These are phyloP conservation scores for Ochetophila trinervis DNA, from an alignment of 306 rosid species.

Conservation along the genomic window DNA sequence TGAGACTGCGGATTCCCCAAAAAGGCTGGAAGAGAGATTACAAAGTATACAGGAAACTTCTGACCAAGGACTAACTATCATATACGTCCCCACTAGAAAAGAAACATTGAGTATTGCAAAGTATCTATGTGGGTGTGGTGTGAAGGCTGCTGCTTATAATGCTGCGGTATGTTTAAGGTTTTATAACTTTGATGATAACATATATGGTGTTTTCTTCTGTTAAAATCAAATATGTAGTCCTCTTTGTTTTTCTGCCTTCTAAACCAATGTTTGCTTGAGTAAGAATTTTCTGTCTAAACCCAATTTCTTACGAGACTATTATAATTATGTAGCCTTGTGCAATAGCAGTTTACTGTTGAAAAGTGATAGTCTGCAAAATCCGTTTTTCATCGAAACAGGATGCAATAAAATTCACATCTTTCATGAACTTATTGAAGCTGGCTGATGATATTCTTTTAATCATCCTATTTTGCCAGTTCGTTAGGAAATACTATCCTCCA, in stretches of 20 bases:
- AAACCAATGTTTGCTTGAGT: neutral
- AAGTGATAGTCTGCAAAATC: neutral
- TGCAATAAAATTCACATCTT: neutral
- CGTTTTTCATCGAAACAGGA: neutral
- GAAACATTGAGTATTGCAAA: conserved; percentile 61
- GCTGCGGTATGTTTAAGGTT: conserved; percentile 57
- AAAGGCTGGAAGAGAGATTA: conserved; percentile 43
- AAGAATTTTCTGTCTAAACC: neutral
- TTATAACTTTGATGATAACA: conserved; percentile 1
- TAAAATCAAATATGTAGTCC: neutral
- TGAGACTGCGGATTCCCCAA: conserved; percentile 38
- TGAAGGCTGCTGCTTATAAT: conserved; percentile 93
- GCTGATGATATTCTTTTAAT: neutral
- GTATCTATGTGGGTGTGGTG: conserved; percentile 65
- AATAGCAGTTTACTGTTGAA: no score
- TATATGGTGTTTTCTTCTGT: neutral
- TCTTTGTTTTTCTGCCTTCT: neutral
- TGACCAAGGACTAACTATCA: conserved; percentile 67
- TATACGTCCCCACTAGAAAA: conserved; percentile 87
- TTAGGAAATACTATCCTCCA: neutral
- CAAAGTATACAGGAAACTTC: conserved; percentile 42
- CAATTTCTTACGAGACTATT: neutral
- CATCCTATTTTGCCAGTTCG: neutral
- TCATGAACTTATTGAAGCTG: neutral
- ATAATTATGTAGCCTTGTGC: neutral